Evolutionary conservation across 2,329 filamentous ascomycete genomes (phyloP), one percentile per base, ranked within the genome.

Genomic region (Fusarium domesticum): DNA sequence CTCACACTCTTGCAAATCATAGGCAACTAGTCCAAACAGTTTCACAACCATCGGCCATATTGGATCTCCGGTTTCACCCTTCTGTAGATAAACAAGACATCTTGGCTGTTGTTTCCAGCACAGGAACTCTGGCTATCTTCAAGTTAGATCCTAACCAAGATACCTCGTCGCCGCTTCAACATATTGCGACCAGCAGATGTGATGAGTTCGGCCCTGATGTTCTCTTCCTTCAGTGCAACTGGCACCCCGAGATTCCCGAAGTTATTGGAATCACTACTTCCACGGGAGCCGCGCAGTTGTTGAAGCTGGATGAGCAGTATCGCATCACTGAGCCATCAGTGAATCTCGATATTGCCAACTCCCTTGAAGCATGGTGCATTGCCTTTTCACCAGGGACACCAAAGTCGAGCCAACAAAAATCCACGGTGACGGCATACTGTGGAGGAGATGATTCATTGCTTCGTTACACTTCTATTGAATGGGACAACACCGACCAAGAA

Each of bases 61-160:
- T 96, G 41, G 91, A 96, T 63, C 72, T 96, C 20, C 88, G 91
- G 56, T 97, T 96, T 64, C 81, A 84, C 48, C 80, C 78, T 12
- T 42, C 34, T 2, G 61, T 68, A 39, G 51, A 59, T 2, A 58
- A 58, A 6, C 69, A 66, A 38, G 73, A 75, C 20, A 68, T 86
- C 4, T 75, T 95, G 41, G 89, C 83, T 8, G 81, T 85, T 3
- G 88, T 89, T 7, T 88, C 87, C 2, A 96, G 89, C 50, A 88
- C 85, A 1, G 88, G 85, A 0, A 76, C 77, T 0, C 68, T 95
- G 11, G 77, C 77, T 1, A 71, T 92, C 38, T 89, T 85, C 65
- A 71, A 64, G 51, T 68, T 85, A 35, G 59, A 72, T 7, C 73
- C 73, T 37, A 49, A 54, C 2, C 42, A 61, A 35, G 57, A 64